A percentile compares a stretch with the other conserved stretches of the same genome.
These are phyloP conservation scores for Aphanoascus verrucosus DNA, from an alignment of 2,329 filamentous ascomycete genomes.

Conservation along the genomic window DNA sequence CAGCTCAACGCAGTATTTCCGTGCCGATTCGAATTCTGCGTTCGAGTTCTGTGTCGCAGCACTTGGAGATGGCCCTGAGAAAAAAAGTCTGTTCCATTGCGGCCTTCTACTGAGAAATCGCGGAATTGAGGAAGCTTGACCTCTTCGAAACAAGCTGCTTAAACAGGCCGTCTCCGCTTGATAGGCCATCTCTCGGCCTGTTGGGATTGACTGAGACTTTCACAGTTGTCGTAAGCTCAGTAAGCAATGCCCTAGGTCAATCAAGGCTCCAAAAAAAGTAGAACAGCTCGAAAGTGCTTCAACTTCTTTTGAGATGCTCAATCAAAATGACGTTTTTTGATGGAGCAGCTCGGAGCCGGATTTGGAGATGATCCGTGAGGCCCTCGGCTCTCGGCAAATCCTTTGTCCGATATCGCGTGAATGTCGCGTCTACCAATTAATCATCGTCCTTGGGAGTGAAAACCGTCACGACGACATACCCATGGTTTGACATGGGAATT, in stretches of 20 bases:
- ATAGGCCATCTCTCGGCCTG: not conserved
- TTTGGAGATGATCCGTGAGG: too few relatives aligned
- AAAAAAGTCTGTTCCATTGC: conserved; percentile 15
- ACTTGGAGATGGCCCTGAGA: conserved; percentile 21
- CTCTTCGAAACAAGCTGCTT: conserved; percentile 3
- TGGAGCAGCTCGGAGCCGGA: too few relatives aligned
- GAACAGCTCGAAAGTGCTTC: not conserved
- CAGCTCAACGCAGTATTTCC: conserved; percentile 49
- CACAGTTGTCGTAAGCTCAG: not conserved
- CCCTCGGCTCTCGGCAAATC: not conserved
- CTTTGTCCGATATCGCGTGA: conserved; percentile 1
- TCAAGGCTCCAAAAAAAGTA: not conserved
- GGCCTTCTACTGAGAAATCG: not conserved
- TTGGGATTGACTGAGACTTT: not conserved
- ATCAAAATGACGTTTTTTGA: too few relatives aligned
- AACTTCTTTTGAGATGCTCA: not conserved
- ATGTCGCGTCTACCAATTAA: conserved; percentile 1
- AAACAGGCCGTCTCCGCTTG: conserved; percentile 5
- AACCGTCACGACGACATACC: not conserved
- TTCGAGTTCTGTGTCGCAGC: conserved; percentile 24
- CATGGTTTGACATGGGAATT: not conserved
- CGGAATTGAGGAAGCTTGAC: not conserved
- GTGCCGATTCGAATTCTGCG: conserved; percentile 44
- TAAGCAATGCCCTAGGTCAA: too few relatives aligned
- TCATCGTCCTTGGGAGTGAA: not conserved